Conservation (phyloP, 768 basidiomycete species). For the Rhizopogon rudus region DNA sequence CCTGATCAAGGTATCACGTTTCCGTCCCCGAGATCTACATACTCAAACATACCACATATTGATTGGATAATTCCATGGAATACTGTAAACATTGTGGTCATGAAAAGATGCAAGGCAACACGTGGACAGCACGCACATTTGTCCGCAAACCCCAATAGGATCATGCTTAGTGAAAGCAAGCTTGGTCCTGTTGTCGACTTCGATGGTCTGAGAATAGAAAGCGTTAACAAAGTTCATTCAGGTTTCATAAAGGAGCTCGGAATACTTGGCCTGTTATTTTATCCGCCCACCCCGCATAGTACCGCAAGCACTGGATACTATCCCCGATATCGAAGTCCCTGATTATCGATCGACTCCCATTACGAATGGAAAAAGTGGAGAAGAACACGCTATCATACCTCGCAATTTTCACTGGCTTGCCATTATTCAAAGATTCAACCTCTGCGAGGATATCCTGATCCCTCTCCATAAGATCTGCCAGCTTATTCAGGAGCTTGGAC, state of each 20-base stretch:
- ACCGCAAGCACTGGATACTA: constrained; percentile 71
- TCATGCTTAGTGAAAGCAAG: constrained; percentile 84
- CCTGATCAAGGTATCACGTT: constrained; percentile 31
- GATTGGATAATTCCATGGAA: constrained; percentile 94
- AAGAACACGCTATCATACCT: constrained; percentile 30
- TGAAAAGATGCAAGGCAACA: constrained; percentile 5
- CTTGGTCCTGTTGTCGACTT: constrained; percentile 76
- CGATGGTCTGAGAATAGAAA: constrained; percentile 52
- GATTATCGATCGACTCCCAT: constrained; percentile 3
- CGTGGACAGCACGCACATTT: constrained; percentile 55
- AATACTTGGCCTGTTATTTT: constrained; percentile 85
- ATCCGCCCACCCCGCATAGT: constrained; percentile 96
- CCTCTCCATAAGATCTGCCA: constrained; percentile 87
- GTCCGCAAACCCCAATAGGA: constrained; percentile 92
- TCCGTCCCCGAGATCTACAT: constrained; percentile 1
- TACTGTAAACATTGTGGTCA: constrained; percentile 35
- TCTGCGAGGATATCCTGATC: constrained; percentile 79
- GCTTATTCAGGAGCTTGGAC: constrained; percentile 73
- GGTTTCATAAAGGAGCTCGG: background rate
- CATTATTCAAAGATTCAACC: constrained; percentile 85
- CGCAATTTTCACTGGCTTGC: constrained; percentile 74
- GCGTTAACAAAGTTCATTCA: background rate
- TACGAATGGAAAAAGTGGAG: background rate
- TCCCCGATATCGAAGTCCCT: constrained; percentile 84
- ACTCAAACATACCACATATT: constrained; percentile 58